Base-by-base conservation (phyloP, 441 rosid genomes). In the Adansonia madagascariensis region DNA sequence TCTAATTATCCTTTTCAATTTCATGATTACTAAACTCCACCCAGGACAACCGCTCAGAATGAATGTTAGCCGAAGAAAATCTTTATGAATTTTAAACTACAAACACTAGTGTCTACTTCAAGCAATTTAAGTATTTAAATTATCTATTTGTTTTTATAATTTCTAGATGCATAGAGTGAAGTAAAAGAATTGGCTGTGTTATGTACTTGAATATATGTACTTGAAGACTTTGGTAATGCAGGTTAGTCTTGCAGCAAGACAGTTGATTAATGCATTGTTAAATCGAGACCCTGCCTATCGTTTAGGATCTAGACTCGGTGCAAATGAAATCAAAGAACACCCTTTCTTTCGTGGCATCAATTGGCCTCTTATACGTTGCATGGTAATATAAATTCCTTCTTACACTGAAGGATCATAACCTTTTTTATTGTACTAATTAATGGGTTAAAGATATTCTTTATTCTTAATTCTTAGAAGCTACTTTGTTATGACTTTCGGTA, bases 281-380 rank as follows among this genome's bases (percentile, higher is more conserved):
- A 84, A 87, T 76, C 86, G 91, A 84, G 96, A 96, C 75, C 99
- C 99, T 1, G 82, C 69, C 22, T 64, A 35, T 76, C 95, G 98
- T 44, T 85, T 96, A 82, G 99, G 99, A 80, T 86, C 98, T 62
- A 85, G 78, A 50, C 82, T 83, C 1, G 99, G 98, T 31, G 94
- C 99, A 44, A 90, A 85, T 76, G 98, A 96, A 84, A 91, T 96
- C 81, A 96, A 91, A 79, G 88, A 91, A 69, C 99, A 96, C 60
- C 91, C 95, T 75, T 96, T 96, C 83, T 96, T 94, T 83, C 95
- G 94, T 6, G 94, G 89, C 68, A 89, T 96, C 73, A 87, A 87
- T 78, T 96, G 99, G 98, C 97, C 98, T 79, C 94, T 96, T n/a
- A 91, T 96, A 12, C 97, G 97, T 24, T 83, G 92, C 94, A 91